phyloP scores from a whole-genome alignment of 768 basidiomycete genomes.

The Tricholoma bakamatsutake region DNA sequence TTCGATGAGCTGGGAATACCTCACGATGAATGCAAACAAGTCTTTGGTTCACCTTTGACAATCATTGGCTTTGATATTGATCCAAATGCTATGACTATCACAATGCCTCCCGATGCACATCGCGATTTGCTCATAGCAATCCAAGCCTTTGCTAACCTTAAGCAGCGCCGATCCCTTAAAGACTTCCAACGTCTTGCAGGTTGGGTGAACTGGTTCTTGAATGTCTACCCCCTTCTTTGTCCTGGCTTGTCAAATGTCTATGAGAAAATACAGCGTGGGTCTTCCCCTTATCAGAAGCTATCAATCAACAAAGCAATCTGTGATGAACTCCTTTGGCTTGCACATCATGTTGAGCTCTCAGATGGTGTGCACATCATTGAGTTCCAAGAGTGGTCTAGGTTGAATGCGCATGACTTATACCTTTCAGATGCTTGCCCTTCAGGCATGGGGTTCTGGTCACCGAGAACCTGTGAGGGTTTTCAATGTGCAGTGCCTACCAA shows the following conservation, averaged over 20 bases:
- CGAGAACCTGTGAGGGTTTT: background rate
- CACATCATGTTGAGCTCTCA: background rate
- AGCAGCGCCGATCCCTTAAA: background rate
- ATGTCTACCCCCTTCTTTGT: background rate
- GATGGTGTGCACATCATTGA: background rate
- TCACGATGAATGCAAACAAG: too few relatives aligned
- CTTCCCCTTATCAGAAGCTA: background rate
- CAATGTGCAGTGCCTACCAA: too few relatives aligned
- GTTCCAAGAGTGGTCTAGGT: background rate
- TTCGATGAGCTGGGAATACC: too few relatives aligned
- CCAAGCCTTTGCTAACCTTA: slow-evolving; percentile 4
- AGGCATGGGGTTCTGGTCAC: background rate
- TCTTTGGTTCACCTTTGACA: too few relatives aligned
- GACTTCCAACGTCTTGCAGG: background rate
- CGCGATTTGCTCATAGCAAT: too few relatives aligned
- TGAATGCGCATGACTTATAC: slow-evolving; percentile 12
- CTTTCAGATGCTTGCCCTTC: slow-evolving; percentile 7
- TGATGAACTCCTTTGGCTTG: background rate
- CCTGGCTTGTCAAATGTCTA: background rate
- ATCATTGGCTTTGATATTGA: too few relatives aligned
- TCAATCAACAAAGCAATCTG: background rate
- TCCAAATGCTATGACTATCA: too few relatives aligned
- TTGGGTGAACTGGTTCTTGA: too few relatives aligned
- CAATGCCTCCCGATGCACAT: too few relatives aligned
- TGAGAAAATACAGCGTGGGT: background rate